These are phyloP conservation scores for Penicillium psychrofluorescens DNA, from an alignment of 495 filamentous ascomycete genomes.

Conservation along the genomic window DNA sequence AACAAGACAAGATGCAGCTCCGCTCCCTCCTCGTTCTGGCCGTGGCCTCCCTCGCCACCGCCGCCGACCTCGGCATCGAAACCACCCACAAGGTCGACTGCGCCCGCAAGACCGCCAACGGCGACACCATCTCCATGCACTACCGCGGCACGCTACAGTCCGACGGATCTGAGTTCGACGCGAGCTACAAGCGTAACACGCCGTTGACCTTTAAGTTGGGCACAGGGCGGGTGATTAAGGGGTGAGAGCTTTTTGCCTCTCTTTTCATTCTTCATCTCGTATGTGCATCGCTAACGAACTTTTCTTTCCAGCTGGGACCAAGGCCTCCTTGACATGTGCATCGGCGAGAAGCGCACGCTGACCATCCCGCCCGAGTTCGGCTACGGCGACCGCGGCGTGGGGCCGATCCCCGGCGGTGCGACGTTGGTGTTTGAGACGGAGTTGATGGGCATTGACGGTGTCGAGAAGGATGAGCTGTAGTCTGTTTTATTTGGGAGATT, in stretches of 20 bases:
- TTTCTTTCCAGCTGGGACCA: conserved; percentile 64
- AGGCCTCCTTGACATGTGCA: conserved; percentile 89
- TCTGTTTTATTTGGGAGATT: neutral
- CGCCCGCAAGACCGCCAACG: conserved; percentile 63
- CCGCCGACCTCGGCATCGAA: conserved; percentile 63
- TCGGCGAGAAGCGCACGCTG: conserved; percentile 88
- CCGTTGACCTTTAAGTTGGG: conserved; percentile 79
- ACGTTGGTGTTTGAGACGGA: conserved; percentile 92
- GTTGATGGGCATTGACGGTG: conserved; percentile 79
- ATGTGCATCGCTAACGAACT: neutral
- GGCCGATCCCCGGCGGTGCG: conserved; percentile 70
- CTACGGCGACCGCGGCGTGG: conserved; percentile 70
- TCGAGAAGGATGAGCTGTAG: conserved; percentile 54
- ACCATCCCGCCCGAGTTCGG: conserved; percentile 83
- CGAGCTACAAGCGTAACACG: conserved; percentile 60
- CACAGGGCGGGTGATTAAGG: conserved; percentile 77
- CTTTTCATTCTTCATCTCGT: neutral
- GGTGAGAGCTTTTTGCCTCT: conserved; percentile 38
- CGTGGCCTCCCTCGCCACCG: conserved; percentile 39
- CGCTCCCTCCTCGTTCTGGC: conserved; percentile 43
- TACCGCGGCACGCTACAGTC: conserved; percentile 70
- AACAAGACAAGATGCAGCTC: conserved; percentile 23
- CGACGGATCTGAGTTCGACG: conserved; percentile 48
- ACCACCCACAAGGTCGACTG: conserved; percentile 65
- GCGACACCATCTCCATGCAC: conserved; percentile 78